phyloP scores from a whole-genome alignment of 1,284 basidiomycete species.

The Coniferiporia weirii region DNA sequence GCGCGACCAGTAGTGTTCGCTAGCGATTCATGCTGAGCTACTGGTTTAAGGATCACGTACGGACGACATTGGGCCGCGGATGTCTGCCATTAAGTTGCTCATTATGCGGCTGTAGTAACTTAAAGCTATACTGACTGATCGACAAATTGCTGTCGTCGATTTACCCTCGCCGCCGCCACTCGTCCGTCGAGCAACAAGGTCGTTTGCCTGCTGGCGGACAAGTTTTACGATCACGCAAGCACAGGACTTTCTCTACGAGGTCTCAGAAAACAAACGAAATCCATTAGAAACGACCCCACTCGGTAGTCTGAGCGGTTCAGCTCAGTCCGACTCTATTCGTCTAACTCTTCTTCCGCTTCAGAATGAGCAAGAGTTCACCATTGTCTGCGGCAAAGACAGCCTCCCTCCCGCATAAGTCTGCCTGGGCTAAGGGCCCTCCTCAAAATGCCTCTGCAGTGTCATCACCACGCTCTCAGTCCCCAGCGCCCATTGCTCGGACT shows the following conservation, averaged over 20 bases:
- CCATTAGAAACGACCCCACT: constrained; percentile 18
- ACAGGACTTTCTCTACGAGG: constrained; percentile 5
- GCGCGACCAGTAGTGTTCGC: constrained; percentile 63
- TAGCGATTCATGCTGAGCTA: constrained; percentile 76
- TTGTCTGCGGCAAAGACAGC: constrained; percentile 64
- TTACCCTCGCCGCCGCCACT: constrained; percentile 8
- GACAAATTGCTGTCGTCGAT: too few species aligned
- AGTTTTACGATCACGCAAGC: constrained; percentile 65
- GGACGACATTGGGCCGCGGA: constrained; percentile 83
- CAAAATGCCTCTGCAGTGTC: constrained; percentile 48
- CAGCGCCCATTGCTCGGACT: constrained; percentile 48
- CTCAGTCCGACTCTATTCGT: constrained; percentile 19
- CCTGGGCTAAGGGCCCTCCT: constrained; percentile 80
- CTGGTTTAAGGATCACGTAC: constrained; percentile 70
- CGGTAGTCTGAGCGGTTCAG: constrained; percentile 43
- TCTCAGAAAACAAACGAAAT: constrained; percentile 15
- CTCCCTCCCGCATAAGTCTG: constrained; percentile 69
- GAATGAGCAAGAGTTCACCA: constrained; percentile 85
- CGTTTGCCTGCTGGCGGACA: constrained; percentile 83
- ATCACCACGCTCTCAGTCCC: constrained; percentile 71
- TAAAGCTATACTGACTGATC: neutral
- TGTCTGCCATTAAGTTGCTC: constrained; percentile 82
- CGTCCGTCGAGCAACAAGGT: constrained; percentile 25
- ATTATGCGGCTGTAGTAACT: constrained; percentile 51
- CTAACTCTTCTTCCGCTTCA: constrained; percentile 25